Percentiles rank a stretch among this genome's conserved stretches.
phyloP scores from a whole-genome alignment of 2,329 filamentous ascomycete genomes.

The Xylaria sp. region DNA sequence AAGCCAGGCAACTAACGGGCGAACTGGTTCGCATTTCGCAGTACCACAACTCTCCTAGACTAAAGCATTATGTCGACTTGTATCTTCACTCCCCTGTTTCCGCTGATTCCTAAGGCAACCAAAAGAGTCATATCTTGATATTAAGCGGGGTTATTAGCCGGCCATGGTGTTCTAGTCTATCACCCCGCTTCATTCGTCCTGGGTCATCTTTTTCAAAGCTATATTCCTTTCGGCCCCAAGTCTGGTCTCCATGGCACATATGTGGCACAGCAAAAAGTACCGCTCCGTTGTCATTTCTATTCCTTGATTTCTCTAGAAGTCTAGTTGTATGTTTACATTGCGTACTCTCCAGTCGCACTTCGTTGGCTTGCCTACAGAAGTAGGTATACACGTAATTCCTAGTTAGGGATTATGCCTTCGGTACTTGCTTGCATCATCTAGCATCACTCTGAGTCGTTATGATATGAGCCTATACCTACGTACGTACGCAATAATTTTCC shows the following conservation, averaged over 20 bases:
- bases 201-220: not conserved
- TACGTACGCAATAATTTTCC: not conserved
- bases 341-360: not conserved
- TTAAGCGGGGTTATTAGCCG: constrained; percentile 8
- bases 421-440: not conserved
- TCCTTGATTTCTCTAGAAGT: not conserved
- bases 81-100: not conserved
- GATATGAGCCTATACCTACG: not conserved
- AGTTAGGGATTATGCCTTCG: not conserved
- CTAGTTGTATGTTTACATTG: not conserved
- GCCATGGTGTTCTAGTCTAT: not conserved
- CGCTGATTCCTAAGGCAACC: constrained; percentile 3
- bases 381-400: not conserved
- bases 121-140: constrained; percentile 15
- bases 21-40: constrained; percentile 6
- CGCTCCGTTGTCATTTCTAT: not conserved
- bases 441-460: not conserved
- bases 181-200: constrained; percentile 3
- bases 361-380: too few relatives aligned
- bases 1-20: not conserved
- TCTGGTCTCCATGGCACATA: not conserved
- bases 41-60: constrained; percentile 6
- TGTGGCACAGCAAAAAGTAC: constrained; percentile 2
- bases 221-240: not conserved
- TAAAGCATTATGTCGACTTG: not conserved